Evolutionary conservation across 1,284 basidiomycete genomes (phyloP), one percentile per base, ranked within the genome.

Genomic region (Cryptococcus sp.): DNA sequence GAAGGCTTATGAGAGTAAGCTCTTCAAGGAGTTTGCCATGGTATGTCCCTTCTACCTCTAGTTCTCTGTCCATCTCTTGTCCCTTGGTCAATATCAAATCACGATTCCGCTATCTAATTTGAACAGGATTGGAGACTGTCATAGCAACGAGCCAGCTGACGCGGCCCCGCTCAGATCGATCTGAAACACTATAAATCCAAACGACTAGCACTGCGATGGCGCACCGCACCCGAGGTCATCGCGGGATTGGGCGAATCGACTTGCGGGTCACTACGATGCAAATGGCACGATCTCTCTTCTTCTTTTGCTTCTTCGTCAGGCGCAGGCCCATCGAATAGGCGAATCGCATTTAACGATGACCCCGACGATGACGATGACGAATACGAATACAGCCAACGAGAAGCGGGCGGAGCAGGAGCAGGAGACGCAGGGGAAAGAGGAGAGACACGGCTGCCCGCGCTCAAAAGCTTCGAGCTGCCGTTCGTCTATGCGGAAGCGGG

Each of bases 171-270:
- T 17, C 55, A 76, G 75, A 91, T 93, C 72, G 91, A 96, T 78
- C 80, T 96, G 62, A 95, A 95, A 78, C 93, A 95, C 74, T 95
- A 89, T 82, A 94, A 93, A 79, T 87, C 88, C 0, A 90, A 91
- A n/a, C 88, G 88, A 86, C 88, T 96, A 72, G 87, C 92, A 0
- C 81, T 96, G 5, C 86, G 93, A 5, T 97, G 93, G 93, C 83
- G 93, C 38, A 93, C 91, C 0, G 92, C 94, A 69, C 80, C 83
- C 3, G 93, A 97, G 77, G 92, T 96, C 10, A 80, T 96, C 3
- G 84, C 86, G 1, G 89, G 89, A 13, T 84, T 86, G 3, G 93
- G 93, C 0, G 90, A 94, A 74, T 84, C 84, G 5, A 90, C 90
- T 0, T 97, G 93, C 70, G 93, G 85, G 1, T 92, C 93, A 60